These are phyloP conservation scores for Rhizophora apiculata DNA, from an alignment of 345 rosid genomes.

Conservation along the genomic window DNA sequence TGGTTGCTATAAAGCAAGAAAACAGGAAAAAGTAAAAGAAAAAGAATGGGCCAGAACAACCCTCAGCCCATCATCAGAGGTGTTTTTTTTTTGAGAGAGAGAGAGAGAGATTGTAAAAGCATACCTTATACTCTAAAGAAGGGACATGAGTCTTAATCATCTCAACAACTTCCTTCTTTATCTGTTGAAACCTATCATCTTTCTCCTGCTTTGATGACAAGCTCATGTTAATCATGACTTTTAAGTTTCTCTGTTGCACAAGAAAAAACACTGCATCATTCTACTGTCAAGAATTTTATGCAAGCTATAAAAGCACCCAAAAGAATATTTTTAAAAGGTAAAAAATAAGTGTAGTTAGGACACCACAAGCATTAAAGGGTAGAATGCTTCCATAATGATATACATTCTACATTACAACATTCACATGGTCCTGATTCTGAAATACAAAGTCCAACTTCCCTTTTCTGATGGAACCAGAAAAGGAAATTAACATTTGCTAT, in stretches of 20 bases:
- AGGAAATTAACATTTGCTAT: too few relatives aligned
- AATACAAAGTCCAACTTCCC: too few relatives aligned
- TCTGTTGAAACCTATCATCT: slow-evolving; percentile 70
- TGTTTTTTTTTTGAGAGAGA: not conserved
- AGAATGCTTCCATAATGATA: too few relatives aligned
- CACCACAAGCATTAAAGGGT: too few relatives aligned
- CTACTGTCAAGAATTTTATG: not conserved
- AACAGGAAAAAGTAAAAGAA: not conserved
- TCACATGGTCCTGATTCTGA: too few relatives aligned
- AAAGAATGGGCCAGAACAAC: too few relatives aligned
- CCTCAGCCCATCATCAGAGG: too few relatives aligned
- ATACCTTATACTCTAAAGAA: slow-evolving; percentile 61
- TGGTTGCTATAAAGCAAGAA: not conserved
- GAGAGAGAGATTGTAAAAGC: slow-evolving; percentile 7
- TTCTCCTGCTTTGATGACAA: slow-evolving; percentile 76
- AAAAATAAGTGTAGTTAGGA: too few relatives aligned
- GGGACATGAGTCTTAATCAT: slow-evolving; percentile 58
- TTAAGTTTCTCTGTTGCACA: slow-evolving; percentile 75
- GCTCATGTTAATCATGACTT: slow-evolving; percentile 65
- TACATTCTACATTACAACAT: too few relatives aligned
- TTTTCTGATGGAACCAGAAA: too few relatives aligned
- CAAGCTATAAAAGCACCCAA: too few relatives aligned
- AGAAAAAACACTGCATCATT: slow-evolving; percentile 10
- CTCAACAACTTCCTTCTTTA: slow-evolving; percentile 78
- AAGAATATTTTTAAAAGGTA: too few relatives aligned